A percentile compares a stretch with the other conserved stretches of the same genome.
These are phyloP conservation scores for Colletotrichum neosansevieriae DNA, from an alignment of 2,329 filamentous ascomycete genomes.

Conservation along the genomic window DNA sequence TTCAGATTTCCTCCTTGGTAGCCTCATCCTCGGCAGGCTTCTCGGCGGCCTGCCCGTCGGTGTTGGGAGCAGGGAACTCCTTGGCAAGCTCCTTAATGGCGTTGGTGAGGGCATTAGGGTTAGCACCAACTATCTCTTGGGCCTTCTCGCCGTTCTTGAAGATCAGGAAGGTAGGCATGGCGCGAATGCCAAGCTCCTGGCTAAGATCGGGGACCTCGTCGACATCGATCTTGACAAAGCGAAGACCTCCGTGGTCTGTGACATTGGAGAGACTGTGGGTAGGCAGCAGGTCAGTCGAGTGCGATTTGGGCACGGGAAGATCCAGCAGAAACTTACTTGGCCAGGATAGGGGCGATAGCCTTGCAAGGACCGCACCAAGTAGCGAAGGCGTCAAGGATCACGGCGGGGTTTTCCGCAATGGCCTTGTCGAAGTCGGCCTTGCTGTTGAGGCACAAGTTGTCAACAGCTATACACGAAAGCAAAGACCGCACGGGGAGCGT, in stretches of 20 bases:
- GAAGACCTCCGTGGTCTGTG: conserved; percentile 66
- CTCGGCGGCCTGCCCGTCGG: too few species aligned
- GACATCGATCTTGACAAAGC: conserved; percentile 93
- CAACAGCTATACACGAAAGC: not conserved
- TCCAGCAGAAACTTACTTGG: conserved; percentile 61
- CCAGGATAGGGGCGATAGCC: conserved; percentile 82
- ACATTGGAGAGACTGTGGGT: conserved; percentile 46
- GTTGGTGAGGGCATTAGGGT: conserved; percentile 75
- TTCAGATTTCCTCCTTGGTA: too few species aligned
- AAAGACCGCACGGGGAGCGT: too few species aligned
- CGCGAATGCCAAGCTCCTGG: conserved; percentile 82
- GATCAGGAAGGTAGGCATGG: conserved; percentile 92
- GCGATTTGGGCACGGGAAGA: too few species aligned
- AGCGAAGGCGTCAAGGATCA: conserved; percentile 89
- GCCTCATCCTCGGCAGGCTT: not conserved
- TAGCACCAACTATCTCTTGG: conserved; percentile 82
- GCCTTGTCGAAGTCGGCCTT: conserved; percentile 69
- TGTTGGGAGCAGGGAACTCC: not conserved
- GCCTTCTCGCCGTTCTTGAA: conserved; percentile 85
- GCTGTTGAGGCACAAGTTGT: conserved; percentile 51
- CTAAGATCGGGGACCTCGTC: conserved; percentile 83
- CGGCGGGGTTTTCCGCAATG: conserved; percentile 55
- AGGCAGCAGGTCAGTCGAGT: too few species aligned
- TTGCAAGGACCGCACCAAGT: conserved; percentile 97
- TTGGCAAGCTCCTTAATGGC: conserved; percentile 41